Evolutionary conservation across 2,329 filamentous ascomycete genomes (phyloP).

Genomic region (Fusarium mangiferae): DNA sequence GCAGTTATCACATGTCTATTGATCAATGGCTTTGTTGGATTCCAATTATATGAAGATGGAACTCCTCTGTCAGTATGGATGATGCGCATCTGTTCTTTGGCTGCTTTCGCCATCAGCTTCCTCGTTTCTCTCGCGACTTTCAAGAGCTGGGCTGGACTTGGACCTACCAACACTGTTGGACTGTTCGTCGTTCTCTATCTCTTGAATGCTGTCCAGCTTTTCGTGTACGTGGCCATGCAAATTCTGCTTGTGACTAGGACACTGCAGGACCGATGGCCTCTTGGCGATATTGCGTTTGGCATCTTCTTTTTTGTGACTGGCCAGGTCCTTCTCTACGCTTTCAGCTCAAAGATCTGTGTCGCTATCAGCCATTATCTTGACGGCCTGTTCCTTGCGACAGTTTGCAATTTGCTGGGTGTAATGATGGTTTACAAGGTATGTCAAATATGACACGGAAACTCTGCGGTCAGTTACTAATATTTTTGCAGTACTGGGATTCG

Average conservation of each 20-base stretch:
- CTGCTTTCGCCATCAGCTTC: constrained; percentile 87
- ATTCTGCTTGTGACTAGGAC: constrained; percentile 89
- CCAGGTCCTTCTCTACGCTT: constrained; percentile 91
- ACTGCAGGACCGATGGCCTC: constrained; percentile 92
- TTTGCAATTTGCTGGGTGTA: constrained; percentile 91
- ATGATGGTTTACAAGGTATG: constrained; percentile 99
- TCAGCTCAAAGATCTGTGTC: constrained; percentile 86
- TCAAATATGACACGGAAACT: background rate
- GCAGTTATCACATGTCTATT: constrained; percentile 88
- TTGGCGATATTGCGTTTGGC: constrained; percentile 91
- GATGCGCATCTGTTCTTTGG: constrained; percentile 78
- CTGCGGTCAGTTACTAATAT: constrained; percentile 6
- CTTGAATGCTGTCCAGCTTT: constrained; percentile 85
- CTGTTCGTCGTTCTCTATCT: constrained; percentile 94
- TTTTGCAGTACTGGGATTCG: constrained; percentile 89
- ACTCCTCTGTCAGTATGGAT: constrained; percentile 95
- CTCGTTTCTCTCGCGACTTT: constrained; percentile 92
- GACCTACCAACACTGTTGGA: constrained; percentile 85
- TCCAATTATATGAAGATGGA: constrained; percentile 97
- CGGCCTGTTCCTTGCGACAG: constrained; percentile 91
- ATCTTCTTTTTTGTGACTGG: constrained; percentile 91
- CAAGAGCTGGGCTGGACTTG: constrained; percentile 87
- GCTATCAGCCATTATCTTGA: constrained; percentile 92
- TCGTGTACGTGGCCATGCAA: constrained; percentile 89
- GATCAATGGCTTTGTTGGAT: constrained; percentile 98